These are phyloP conservation scores for Trichoderma sp. DNA, from an alignment of 2,329 filamentous ascomycete genomes.

Conservation along the genomic window DNA sequence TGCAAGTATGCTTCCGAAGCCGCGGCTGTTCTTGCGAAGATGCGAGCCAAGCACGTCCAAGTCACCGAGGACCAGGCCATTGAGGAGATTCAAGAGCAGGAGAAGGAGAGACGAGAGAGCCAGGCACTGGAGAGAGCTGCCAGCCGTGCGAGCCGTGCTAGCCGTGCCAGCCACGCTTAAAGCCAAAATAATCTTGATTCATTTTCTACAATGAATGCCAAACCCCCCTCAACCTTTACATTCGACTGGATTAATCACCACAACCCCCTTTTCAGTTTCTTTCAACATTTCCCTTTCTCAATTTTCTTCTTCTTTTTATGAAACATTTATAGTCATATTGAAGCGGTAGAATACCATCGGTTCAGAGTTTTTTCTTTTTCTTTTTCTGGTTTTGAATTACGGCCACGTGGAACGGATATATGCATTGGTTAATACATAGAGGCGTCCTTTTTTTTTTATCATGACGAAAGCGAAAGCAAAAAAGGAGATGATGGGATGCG, in stretches of 20 bases:
- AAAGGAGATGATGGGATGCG: slow-evolving; percentile 7
- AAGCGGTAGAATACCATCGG: slow-evolving; percentile 10
- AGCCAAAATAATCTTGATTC: neutral
- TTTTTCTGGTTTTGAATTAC: neutral
- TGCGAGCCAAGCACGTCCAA: slow-evolving; percentile 38
- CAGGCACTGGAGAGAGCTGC: slow-evolving; percentile 22
- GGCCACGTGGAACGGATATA: slow-evolving; percentile 1
- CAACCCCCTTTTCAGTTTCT: neutral
- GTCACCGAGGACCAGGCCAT: slow-evolving; percentile 36
- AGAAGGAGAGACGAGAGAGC: slow-evolving; percentile 34
- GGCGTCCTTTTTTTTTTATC: neutral
- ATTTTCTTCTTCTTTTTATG: neutral
- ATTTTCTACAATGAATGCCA: neutral
- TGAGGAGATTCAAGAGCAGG: slow-evolving; percentile 31
- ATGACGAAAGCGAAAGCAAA: slow-evolving; percentile 1
- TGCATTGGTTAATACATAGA: slow-evolving; percentile 13
- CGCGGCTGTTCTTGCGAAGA: slow-evolving; percentile 57
- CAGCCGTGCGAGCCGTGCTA: slow-evolving; percentile 1
- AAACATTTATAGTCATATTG: slow-evolving; percentile 2
- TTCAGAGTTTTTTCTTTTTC: neutral
- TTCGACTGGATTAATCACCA: neutral
- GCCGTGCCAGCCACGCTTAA: neutral
- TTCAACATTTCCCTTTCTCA: neutral
- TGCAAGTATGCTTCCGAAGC: slow-evolving; percentile 72
- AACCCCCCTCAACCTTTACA: slow-evolving; percentile 1